Evolutionary conservation across 768 basidiomycete genomes (phyloP), one percentile per base, ranked within the genome.

Genomic region (Phanerochaete sordida): DNA sequence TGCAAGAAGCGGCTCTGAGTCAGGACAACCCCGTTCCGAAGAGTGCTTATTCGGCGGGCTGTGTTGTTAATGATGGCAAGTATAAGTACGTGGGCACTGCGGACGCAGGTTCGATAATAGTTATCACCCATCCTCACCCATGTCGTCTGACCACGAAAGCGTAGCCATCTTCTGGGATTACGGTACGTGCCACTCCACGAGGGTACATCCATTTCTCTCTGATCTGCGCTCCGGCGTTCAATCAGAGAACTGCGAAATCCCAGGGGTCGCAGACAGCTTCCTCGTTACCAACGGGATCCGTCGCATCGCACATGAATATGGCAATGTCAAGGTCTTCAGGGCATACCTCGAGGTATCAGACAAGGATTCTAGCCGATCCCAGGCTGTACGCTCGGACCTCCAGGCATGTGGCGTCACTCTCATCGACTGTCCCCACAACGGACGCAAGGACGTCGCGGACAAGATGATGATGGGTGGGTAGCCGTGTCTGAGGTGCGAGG

Each of bases 311-410:
- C 76, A 78, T 51, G 57, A 72, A 3, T 82, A 77, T 64, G 84
- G 84, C 43, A 74, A 70, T 57, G 72, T 83, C 3, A 78, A 73
- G 6, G 67, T 75, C 0, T 84, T 85, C 72, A 83, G 79, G 63
- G 82, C 82, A 7, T 85, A 85, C 68, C 68, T 81, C 39, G 79
- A 84, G 62, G 60, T 79, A 21, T 73, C 81, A 11, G 74, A 78
- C 1, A 72, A 73, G 63, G 65, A 71, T 0, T 59, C 74, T 58
- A 33, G 70, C 31, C 74, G 77, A 63, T 74, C 75, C 23, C 64
- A 72, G 33, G 63, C 54, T 16, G 58, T 79, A 2, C 71, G 76
- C 30, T 75, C 76, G 12, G 76, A 83, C 55, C 70, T 84, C 0
- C 80, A 82, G 56, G 71, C 75, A 2, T 82, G 79, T 13, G 80